Base-by-base conservation (phyloP, 352 stramenopile species). In the Phytophthora rubi region DNA sequence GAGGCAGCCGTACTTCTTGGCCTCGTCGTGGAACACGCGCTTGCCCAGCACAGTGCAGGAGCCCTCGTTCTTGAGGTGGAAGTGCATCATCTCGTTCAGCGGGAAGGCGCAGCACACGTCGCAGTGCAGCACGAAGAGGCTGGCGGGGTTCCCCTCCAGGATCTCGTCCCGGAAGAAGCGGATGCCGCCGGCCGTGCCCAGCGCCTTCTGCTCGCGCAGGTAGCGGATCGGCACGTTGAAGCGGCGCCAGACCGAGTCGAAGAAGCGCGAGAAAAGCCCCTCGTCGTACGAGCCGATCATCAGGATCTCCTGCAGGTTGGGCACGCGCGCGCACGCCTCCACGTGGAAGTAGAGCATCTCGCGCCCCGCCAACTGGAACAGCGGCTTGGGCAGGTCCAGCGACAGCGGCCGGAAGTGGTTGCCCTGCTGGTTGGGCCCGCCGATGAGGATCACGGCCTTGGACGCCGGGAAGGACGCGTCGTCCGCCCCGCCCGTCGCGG, bases 291-390 rank as follows among this genome's bases (percentile, higher is more conserved):
- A 94, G 10, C 90, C 90, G 55, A 97, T 91, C 85, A 97, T 94
- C 35, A 97, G 52, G 65, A 97, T 97, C 71, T 97, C 90, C 49
- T 90, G 76, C 30, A 97, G 55, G 49, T 95, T 94, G 37, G 87
- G 87, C 53, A 97, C 85, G 45, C 87, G 86, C 26, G 88, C 71
- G 52, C 88, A 96, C 3, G 90, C 90, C 59, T 97, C 89, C 9
- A 97, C 88, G 61, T 97, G 90, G 75, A 96, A 95, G 70, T 92
- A 96, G 49, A 97, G 84, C 87, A 96, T 96, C 60, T 95, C 88
- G 30, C 83, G 80, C 1, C 90, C 90, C 2, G 90, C 90, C 57
- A 97, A 86, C 48, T 90, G 88, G 73, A 97, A 97, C 6, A 97
- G 77, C 35, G 90, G 90, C 73, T 95, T 97, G 35, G 90, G 90